A percentile compares a stretch with the other conserved stretches of the same genome.
phyloP scores from a whole-genome alignment of 2,329 filamentous ascomycete genomes.

The Aspergillus cejpii region DNA sequence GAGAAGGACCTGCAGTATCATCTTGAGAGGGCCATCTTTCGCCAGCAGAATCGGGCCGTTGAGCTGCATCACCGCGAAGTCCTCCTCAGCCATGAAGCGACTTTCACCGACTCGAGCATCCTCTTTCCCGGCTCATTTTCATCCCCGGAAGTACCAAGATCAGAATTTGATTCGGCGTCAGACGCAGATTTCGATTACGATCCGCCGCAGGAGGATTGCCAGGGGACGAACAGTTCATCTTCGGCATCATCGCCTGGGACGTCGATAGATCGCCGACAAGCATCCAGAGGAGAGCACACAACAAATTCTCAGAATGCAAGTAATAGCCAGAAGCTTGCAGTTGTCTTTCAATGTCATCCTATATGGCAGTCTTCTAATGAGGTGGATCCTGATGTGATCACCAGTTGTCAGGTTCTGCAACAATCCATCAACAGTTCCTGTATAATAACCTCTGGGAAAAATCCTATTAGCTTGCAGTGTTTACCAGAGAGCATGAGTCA shows the following conservation, averaged over 20 bases:
- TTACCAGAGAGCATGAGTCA: background rate
- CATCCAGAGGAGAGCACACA: too few relatives aligned
- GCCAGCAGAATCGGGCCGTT: slow-evolving; percentile 9
- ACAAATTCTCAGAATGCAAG: too few relatives aligned
- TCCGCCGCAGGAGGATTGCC: background rate
- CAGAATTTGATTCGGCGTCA: slow-evolving; percentile 1
- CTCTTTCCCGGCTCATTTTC: slow-evolving; percentile 1
- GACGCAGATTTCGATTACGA: background rate
- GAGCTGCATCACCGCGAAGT: slow-evolving; percentile 16
- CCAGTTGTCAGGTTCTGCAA: too few relatives aligned
- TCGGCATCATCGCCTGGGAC: background rate
- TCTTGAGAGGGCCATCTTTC: slow-evolving; percentile 20
- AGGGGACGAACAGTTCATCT: background rate
- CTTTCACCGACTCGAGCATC: slow-evolving; percentile 6
- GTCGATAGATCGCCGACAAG: too few relatives aligned
- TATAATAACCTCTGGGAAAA: too few relatives aligned
- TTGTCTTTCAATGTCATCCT: too few relatives aligned
- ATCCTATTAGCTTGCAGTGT: too few relatives aligned
- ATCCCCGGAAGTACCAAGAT: background rate
- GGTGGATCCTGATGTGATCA: too few relatives aligned
- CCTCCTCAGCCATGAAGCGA: slow-evolving; percentile 8
- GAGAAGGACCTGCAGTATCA: slow-evolving; percentile 30
- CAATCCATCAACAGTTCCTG: too few relatives aligned
- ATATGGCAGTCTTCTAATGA: too few relatives aligned
- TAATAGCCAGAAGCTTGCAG: too few relatives aligned